Evolutionary conservation across 805 yeast genomes (phyloP).

Genomic region (Ogataea paraovalis): DNA sequence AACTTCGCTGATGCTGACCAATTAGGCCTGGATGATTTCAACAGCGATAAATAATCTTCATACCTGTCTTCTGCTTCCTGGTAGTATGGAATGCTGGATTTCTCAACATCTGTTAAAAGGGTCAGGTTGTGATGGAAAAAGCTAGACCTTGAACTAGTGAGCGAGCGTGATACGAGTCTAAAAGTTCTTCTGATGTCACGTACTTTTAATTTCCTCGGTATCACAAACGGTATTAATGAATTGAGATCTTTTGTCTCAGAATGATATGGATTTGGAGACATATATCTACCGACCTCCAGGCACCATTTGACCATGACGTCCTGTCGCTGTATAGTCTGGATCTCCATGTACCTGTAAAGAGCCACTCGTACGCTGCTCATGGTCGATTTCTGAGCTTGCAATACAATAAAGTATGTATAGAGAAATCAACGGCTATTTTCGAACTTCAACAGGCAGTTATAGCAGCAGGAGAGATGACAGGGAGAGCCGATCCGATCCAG

Average conservation of each 20-base stretch:
- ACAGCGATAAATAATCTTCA: background rate
- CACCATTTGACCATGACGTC: conserved; percentile 28
- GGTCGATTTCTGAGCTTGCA: background rate
- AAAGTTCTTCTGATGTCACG: conserved; percentile 7
- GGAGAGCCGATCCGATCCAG: background rate
- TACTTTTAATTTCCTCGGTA: conserved; percentile 5
- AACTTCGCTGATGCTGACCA: background rate
- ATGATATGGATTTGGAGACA: conserved; percentile 1
- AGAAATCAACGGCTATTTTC: background rate
- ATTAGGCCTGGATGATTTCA: background rate
- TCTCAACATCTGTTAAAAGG: conserved; percentile 10
- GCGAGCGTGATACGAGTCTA: conserved; percentile 15
- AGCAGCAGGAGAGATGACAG: background rate
- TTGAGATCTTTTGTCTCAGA: conserved; percentile 5
- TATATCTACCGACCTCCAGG: conserved; percentile 10
- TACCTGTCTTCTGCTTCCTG: conserved; percentile 5
- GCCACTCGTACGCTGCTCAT: conserved; percentile 26
- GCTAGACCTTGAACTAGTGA: conserved; percentile 18
- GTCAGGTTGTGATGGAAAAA: conserved; percentile 26
- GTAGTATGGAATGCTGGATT: background rate
- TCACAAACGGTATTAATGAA: conserved; percentile 11
- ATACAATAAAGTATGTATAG: background rate
- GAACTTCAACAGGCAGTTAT: background rate
- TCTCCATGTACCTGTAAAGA: conserved; percentile 25
- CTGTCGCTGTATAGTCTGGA: conserved; percentile 21